phyloP scores from a whole-genome alignment of 176 grass and related monocot species.

The Microstegium vimineum region DNA sequence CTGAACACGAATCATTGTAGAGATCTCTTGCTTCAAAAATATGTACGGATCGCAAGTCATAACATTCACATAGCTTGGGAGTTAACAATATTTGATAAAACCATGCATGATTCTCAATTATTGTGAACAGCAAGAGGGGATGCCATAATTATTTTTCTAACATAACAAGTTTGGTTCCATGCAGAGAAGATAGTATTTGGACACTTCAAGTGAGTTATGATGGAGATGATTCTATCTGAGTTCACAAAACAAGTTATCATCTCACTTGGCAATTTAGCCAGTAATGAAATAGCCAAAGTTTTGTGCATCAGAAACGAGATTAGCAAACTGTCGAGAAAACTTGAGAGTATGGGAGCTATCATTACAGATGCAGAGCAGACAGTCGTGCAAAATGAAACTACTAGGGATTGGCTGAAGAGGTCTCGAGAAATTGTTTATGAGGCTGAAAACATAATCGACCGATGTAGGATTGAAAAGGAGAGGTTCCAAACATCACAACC shows the following conservation, averaged over 20 bases:
- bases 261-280: slow-evolving; percentile 21
- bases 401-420: slow-evolving; percentile 31
- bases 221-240: slow-evolving; percentile 37
- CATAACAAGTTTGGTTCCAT: not conserved
- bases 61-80: not conserved
- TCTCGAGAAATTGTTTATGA: slow-evolving; percentile 31
- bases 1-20: not conserved
- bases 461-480: slow-evolving; percentile 27
- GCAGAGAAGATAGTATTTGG: not conserved
- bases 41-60: not conserved
- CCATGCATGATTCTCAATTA: not conserved
- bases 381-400: slow-evolving; percentile 24
- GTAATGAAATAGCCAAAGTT: slow-evolving; percentile 30
- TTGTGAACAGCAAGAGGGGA: not conserved
- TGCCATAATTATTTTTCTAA: not conserved
- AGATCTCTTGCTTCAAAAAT: not conserved
- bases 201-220: slow-evolving; percentile 13
- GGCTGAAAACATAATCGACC: slow-evolving; percentile 38
- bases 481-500: slow-evolving; percentile 4
- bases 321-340: slow-evolving; percentile 18
- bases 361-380: slow-evolving; percentile 35
- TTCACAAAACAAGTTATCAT: slow-evolving; percentile 28
- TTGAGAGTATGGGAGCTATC: slow-evolving; percentile 20
- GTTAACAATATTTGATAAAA: not conserved
- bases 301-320: slow-evolving; percentile 32